phyloP scores from a whole-genome alignment of 2,329 filamentous ascomycete genomes.

The Verticillium albo-atrum region DNA sequence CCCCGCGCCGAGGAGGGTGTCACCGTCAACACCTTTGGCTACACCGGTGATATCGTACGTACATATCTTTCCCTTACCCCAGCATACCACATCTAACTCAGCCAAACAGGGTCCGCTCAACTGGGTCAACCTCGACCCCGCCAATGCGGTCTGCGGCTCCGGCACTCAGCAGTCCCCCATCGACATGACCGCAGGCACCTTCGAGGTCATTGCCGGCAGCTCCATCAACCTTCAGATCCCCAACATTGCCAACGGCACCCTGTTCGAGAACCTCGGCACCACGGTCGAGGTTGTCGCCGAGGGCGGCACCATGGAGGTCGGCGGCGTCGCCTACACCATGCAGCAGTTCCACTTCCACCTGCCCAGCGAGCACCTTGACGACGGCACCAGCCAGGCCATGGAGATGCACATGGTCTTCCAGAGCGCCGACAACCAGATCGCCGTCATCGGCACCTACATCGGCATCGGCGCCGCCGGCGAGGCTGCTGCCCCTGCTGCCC shows the following conservation, averaged over 20 bases:
- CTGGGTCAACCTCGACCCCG: slow-evolving; percentile 36
- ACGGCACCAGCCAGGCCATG: slow-evolving; percentile 41
- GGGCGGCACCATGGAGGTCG: slow-evolving; percentile 28
- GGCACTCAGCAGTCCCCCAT: slow-evolving; percentile 46
- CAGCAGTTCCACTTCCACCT: slow-evolving; percentile 48
- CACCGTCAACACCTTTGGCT: slow-evolving; percentile 31
- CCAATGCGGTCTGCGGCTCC: slow-evolving; percentile 35
- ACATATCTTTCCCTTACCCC: neutral
- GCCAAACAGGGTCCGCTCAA: slow-evolving; percentile 33
- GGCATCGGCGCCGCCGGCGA: slow-evolving; percentile 24
- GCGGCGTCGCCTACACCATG: slow-evolving; percentile 29
- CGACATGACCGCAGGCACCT: slow-evolving; percentile 22
- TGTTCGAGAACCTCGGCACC: slow-evolving; percentile 54
- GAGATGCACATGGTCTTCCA: slow-evolving; percentile 59
- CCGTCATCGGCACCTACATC: slow-evolving; percentile 40
- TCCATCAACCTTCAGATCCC: slow-evolving; percentile 25
- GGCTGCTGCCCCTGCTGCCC: slow-evolving; percentile 7
- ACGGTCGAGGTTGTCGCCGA: slow-evolving; percentile 50
- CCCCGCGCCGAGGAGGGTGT: slow-evolving; percentile 26
- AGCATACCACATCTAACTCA: neutral
- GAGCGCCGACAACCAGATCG: slow-evolving; percentile 31
- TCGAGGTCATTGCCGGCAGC: slow-evolving; percentile 11
- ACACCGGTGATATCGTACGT: slow-evolving; percentile 28
- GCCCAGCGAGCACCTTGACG: slow-evolving; percentile 42
- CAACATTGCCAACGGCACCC: slow-evolving; percentile 33